Conservation (phyloP, 345 rosid species). For the Melastoma malabathricum region DNA sequence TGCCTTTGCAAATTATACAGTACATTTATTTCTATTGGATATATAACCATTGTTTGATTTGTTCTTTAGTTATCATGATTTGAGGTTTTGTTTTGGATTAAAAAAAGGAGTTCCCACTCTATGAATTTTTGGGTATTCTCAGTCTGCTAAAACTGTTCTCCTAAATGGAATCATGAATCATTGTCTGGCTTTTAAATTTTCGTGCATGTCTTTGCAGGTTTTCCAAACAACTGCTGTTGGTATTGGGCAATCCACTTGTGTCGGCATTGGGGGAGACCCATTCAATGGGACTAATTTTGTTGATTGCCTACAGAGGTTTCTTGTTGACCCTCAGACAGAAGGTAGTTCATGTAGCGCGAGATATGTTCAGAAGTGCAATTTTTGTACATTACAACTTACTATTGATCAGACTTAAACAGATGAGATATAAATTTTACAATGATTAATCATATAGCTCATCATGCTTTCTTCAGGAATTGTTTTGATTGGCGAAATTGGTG, state of each 20-base stretch:
- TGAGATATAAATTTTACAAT: too few species aligned
- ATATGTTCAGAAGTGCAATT: background rate
- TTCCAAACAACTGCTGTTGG: constrained; percentile 96
- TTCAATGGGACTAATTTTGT: constrained; percentile 96
- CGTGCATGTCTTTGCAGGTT: constrained; percentile 34
- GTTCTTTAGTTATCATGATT: too few species aligned
- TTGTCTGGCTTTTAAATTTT: background rate
- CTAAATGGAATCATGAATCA: background rate
- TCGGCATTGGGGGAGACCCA: constrained; percentile 95
- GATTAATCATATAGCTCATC: background rate
- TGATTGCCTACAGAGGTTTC: constrained; percentile 74
- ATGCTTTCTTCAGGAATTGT: constrained; percentile 45
- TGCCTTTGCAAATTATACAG: too few species aligned
- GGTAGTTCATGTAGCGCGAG: constrained; percentile 26
- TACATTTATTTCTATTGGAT: too few species aligned
- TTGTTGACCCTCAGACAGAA: constrained; percentile 91
- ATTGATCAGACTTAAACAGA: background rate
- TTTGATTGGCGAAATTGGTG: constrained; percentile 95
- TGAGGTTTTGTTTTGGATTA: too few species aligned
- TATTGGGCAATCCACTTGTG: constrained; percentile 91
- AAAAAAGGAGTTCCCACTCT: too few species aligned
- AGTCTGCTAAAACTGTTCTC: background rate
- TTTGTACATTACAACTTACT: background rate
- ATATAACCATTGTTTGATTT: too few species aligned
- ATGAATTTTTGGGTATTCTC: too few species aligned